A percentile compares a stretch with the other conserved stretches of the same genome.
Evolutionary conservation across 2,329 filamentous ascomycete species (phyloP).

Genomic region (Chrysoporthe puriensis): DNA sequence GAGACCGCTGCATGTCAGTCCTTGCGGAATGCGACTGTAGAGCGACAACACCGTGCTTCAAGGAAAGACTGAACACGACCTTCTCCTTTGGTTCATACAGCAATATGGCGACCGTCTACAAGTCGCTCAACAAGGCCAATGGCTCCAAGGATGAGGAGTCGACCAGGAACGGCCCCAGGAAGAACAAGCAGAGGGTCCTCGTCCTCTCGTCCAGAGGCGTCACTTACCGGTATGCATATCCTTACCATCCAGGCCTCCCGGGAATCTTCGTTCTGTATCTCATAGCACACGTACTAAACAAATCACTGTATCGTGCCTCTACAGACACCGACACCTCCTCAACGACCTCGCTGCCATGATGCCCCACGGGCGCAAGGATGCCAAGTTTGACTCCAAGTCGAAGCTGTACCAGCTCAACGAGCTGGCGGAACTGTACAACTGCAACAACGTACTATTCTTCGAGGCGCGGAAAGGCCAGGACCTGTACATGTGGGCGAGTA

Average conservation of each 20-base stretch:
- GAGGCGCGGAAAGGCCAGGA: slow-evolving; percentile 94
- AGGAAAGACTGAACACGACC: background rate
- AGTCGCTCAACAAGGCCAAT: slow-evolving; percentile 67
- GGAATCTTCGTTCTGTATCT: background rate
- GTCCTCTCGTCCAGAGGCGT: slow-evolving; percentile 93
- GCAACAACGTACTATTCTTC: slow-evolving; percentile 91
- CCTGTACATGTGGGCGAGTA: slow-evolving; percentile 91
- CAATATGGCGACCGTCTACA: slow-evolving; percentile 74
- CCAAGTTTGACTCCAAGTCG: slow-evolving; percentile 95
- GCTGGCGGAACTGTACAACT: slow-evolving; percentile 74
- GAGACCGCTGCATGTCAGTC: background rate
- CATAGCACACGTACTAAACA: slow-evolving; percentile 1
- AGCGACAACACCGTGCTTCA: slow-evolving; percentile 1
- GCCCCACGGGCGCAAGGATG: slow-evolving; percentile 91
- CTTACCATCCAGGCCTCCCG: background rate
- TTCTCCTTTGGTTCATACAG: slow-evolving; percentile 21
- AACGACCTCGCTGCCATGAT: slow-evolving; percentile 87
- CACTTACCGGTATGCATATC: slow-evolving; percentile 70
- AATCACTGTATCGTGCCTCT: background rate
- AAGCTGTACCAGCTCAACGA: slow-evolving; percentile 84
- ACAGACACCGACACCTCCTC: slow-evolving; percentile 87
- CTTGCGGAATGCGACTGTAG: background rate
- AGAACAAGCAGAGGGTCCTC: slow-evolving; percentile 77
- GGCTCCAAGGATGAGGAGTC: slow-evolving; percentile 50
- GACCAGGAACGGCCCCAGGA: slow-evolving; percentile 54